Evolutionary conservation across 169 alveolate genomes (phyloP).

Genomic region (Babesia gibsoni): DNA sequence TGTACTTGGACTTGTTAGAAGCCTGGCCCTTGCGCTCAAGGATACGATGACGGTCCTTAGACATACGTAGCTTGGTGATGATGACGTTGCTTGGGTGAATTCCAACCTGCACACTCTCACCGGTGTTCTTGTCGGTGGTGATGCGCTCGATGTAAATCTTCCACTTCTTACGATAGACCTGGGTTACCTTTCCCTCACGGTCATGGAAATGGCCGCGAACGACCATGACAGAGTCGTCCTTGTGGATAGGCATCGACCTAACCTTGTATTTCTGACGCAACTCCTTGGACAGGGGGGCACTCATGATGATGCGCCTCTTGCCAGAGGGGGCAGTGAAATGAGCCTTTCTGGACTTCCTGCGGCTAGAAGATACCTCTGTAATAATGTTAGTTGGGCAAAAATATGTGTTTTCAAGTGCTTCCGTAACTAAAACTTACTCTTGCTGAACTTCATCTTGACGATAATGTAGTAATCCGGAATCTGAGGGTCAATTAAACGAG

Average conservation of each 20-base stretch:
- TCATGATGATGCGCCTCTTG: constrained; percentile 95
- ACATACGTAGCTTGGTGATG: constrained; percentile 92
- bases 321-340: constrained; percentile 98
- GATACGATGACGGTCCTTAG: constrained; percentile 89
- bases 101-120: constrained; percentile 89
- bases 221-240: constrained; percentile 97
- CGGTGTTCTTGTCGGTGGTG: constrained; percentile 92
- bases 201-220: constrained; percentile 95
- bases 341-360: constrained; percentile 96
- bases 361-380: constrained; percentile 81
- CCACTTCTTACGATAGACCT: constrained; percentile 97
- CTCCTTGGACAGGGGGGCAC: constrained; percentile 95
- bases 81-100: constrained; percentile 95
- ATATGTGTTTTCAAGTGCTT: background rate
- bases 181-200: constrained; percentile 96
- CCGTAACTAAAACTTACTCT: constrained; percentile 25
- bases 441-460: constrained; percentile 59
- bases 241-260: constrained; percentile 95
- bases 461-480: constrained; percentile 19
- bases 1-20: constrained; percentile 65
- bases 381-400: constrained; percentile 7
- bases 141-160: constrained; percentile 94
- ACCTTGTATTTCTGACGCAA: constrained; percentile 93
- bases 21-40: constrained; percentile 89
- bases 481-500: too few relatives aligned